A percentile compares a stretch with the other conserved stretches of the same genome.
Conservation (phyloP, 768 basidiomycete species). For the Mycena galericulata region DNA sequence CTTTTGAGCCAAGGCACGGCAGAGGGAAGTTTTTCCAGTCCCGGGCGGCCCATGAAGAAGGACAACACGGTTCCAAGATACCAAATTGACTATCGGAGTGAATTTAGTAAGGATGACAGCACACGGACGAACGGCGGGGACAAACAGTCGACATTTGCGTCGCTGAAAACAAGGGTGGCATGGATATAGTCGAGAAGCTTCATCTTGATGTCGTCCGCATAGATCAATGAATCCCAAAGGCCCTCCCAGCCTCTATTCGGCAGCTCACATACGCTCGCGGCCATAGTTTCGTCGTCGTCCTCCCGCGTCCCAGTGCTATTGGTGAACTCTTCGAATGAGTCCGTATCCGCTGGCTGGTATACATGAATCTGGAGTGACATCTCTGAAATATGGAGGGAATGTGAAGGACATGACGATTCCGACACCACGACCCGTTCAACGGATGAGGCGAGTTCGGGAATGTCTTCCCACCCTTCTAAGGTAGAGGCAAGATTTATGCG, state of each 20-base stretch:
- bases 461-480: constrained; percentile 84
- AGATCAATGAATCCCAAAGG: constrained; percentile 93
- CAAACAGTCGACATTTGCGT: constrained; percentile 87
- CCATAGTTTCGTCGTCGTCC: constrained; percentile 84
- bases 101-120: constrained; percentile 14
- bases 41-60: constrained; percentile 97
- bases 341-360: constrained; percentile 81
- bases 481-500: constrained; percentile 77
- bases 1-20: constrained; percentile 95
- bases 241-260: constrained; percentile 90
- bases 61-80: constrained; percentile 96
- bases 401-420: constrained; percentile 73
- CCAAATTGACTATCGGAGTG: constrained; percentile 76
- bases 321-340: constrained; percentile 80
- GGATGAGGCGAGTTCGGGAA: constrained; percentile 75
- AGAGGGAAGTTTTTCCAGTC: constrained; percentile 96
- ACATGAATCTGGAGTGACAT: constrained; percentile 85
- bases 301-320: constrained; percentile 61
- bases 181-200: constrained; percentile 94
- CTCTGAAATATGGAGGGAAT: constrained; percentile 65
- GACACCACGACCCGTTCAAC: constrained; percentile 83
- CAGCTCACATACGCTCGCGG: constrained; percentile 90
- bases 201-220: constrained; percentile 84
- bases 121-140: constrained; percentile 27
- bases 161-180: constrained; percentile 92